Evolutionary conservation across 805 yeast species (phyloP).

Genomic region (Wickerhamiella domercqiae): DNA sequence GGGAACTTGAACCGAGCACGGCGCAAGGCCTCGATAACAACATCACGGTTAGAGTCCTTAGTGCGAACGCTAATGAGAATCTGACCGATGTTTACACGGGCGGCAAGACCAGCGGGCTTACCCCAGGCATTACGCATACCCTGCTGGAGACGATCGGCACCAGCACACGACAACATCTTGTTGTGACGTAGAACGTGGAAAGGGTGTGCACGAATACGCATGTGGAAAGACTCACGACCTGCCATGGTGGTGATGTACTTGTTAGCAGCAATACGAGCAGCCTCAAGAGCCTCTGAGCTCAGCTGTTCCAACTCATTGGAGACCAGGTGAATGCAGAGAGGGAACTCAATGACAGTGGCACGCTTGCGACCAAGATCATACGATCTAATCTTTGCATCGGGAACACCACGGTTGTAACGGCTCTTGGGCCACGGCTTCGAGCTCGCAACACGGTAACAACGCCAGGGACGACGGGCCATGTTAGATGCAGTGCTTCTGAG

Average conservation of each 20-base stretch:
- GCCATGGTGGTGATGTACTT: constrained; percentile 95
- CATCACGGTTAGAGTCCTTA: constrained; percentile 94
- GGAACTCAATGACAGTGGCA: constrained; percentile 99
- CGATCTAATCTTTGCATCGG: constrained; percentile 98
- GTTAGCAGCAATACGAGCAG: constrained; percentile 99
- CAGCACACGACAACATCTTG: constrained; percentile 99
- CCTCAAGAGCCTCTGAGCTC: constrained; percentile 99
- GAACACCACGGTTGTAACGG: constrained; percentile 99
- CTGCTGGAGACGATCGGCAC: constrained; percentile 99
- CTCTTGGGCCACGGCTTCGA: constrained; percentile 99
- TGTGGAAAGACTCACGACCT: constrained; percentile 99
- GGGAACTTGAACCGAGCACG: constrained; percentile 99
- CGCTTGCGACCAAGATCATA: constrained; percentile 99
- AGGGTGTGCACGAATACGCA: constrained; percentile 99
- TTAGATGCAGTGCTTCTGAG: too few species aligned
- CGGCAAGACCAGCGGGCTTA: constrained; percentile 99
- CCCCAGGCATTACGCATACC: constrained; percentile 99
- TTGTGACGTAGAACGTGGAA: constrained; percentile 99
- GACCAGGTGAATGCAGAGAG: constrained; percentile 97
- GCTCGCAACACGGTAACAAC: constrained; percentile 99
- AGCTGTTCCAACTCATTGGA: constrained; percentile 99
- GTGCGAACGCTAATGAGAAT: constrained; percentile 95
- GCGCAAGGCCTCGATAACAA: constrained; percentile 97
- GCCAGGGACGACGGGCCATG: constrained; percentile 99
- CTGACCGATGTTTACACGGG: constrained; percentile 98